Base-by-base conservation (phyloP, 164 flowering plant species). In the Magnolia changhungtana region DNA sequence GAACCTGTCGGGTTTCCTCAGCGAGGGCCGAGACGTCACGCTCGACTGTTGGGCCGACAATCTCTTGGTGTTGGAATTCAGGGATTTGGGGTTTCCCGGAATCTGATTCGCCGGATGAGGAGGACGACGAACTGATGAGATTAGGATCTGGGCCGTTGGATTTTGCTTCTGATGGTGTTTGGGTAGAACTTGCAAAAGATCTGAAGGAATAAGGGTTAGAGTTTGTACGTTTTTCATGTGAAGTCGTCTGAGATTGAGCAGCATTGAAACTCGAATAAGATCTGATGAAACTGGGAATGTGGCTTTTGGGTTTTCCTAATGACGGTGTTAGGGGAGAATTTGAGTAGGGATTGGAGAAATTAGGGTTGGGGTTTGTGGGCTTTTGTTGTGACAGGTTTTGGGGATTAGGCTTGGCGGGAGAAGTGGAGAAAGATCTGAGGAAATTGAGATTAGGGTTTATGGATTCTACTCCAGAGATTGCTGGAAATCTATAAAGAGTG, bases 1-100 rank as follows among this genome's bases (percentile, higher is more conserved):
- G 76, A 8, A 90, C 98, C 50, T 87, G 65, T 37, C 98, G 63
- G 51, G 76, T 78, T 52, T 84, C 86, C 50, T 81, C 80, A 7
- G 86, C 84, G 5, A 84, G 80, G 14, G 79, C 73, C 1, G 86
- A 84, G 24, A 79, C 69, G 72, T 84, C 84, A 0, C 86, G 82
- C 45, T 84, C 84, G 9, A 84, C 86, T 16, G 86, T 83, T 2
- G 86, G 86, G 4, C 86, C 84, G 0, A 24, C 84, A 27, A 83
- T 81, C 79, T 83, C 86, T 61, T 83, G 82, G 29, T 81, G 82
- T 45, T 77, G 78, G 72, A 83, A 75, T 66, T 79, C 76, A 23
- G 59, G 75, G 21, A 21, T 11, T 65, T 69, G 64, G 72, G 73
- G 50, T 24, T 72, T 50, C 11, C 37, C 49, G 21, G 65, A 20